Base-by-base conservation (phyloP, 2,329 filamentous ascomycete species). In the Fusarium sp. region DNA sequence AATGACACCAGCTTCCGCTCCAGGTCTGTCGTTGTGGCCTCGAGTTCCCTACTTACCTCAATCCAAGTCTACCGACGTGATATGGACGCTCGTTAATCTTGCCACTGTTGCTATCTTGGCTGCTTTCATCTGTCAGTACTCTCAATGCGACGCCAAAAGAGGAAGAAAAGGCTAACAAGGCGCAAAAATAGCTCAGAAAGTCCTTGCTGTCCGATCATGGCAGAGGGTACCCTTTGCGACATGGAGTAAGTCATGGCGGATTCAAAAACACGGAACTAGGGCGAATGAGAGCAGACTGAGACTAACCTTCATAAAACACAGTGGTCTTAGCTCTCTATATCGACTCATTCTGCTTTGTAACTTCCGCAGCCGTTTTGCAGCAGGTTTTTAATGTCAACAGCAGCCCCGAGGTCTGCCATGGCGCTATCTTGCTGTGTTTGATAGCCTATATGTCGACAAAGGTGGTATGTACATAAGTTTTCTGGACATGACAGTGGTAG, bases 401-500 rank as follows among this genome's bases (percentile, higher is more conserved):
- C 10, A 50, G 46, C 21, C 10, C 8, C 3, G 21, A 21, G 7
- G 13, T 38, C 17, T 50, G 46, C n/a, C 28, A 24, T 6, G 21
- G 19, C 46, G 31, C 46, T 9, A 38, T 36, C n/a, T 36, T 36
- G 28, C 46, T 50, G 9, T 50, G 46, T 24, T 21, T 38, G 15
- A 19, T 50, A 14, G n/a, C 10, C 46, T 50, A 50, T 17, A n/a
- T 38, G n/a, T 38, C 46, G 19, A 50, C 46, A 2, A 50, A 50
- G 31, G 33, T 24, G 6, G 26, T 28, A 44, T 19, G 42, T 44
- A 44, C 24, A 44, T 14, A 26, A 15, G 9, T 14, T 33, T 8
- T 10, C 15, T 19, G 4, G 5, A 39, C 8, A 17, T 19, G 17
- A 17, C 3, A 39, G 36, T 3, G 36, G 4, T 39, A 19, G 5